Evolutionary conservation across 108 stramenopile genomes (phyloP).

Genomic region (Pseudonitzschia pungens): DNA sequence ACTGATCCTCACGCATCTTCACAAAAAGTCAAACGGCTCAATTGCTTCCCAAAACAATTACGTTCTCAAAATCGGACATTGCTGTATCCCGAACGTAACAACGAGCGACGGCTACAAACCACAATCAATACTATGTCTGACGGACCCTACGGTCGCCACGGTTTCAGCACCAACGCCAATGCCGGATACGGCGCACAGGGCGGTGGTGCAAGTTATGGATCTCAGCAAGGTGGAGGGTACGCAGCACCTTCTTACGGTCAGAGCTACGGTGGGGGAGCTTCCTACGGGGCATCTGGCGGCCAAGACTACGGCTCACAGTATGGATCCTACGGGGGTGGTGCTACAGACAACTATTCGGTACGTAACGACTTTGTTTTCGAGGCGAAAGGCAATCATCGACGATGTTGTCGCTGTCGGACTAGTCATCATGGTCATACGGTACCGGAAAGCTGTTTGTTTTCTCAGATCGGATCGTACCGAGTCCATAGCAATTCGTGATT

Average conservation of each 20-base stretch:
- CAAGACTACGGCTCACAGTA: slow-evolving; percentile 40
- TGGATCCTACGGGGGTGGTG: slow-evolving; percentile 45
- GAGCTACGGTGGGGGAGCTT: slow-evolving; percentile 35
- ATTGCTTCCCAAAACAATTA: too few relatives aligned
- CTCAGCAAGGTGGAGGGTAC: slow-evolving; percentile 35
- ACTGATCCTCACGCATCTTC: too few relatives aligned
- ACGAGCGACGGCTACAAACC: too few relatives aligned
- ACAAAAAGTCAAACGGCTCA: too few relatives aligned
- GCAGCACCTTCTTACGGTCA: slow-evolving; percentile 47
- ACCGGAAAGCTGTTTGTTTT: neutral
- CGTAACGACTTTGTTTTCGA: neutral
- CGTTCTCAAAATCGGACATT: too few relatives aligned
- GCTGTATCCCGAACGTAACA: too few relatives aligned
- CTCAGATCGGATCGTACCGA: neutral
- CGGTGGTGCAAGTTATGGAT: slow-evolving; percentile 30
- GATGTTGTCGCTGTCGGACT: neutral
- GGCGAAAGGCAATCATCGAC: neutral
- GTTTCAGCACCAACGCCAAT: slow-evolving; percentile 60
- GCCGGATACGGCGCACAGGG: slow-evolving; percentile 33
- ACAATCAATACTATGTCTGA: slow-evolving; percentile 44
- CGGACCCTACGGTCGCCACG: slow-evolving; percentile 82
- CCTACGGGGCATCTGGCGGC: slow-evolving; percentile 30
- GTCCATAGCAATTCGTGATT: slow-evolving; percentile 8
- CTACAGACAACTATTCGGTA: slow-evolving; percentile 39
- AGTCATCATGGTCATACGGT: neutral